Evolutionary conservation across 2,329 filamentous ascomycete species (phyloP), one percentile per base, ranked within the genome.

Genomic region (Metarhizium humberi): DNA sequence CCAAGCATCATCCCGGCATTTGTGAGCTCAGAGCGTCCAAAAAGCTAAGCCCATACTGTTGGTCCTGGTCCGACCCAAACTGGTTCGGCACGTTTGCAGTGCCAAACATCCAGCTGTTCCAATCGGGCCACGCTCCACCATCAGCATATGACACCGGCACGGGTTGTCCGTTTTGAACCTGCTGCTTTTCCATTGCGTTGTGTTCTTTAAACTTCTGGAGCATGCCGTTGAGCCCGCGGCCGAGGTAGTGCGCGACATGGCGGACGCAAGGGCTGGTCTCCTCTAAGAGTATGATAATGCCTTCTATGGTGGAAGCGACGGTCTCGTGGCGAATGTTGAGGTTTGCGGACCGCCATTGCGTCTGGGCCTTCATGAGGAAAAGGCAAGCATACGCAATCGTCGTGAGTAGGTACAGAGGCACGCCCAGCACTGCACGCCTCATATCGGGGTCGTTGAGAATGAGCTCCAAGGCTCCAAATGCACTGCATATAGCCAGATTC

Each of bases 401-500:
- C 2, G 65, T 69, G 25, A 67, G 60, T 6, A 69, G 55, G 48
- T 69, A 69, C 13, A 69, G 57, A 3, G 67, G 67, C 6, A 68
- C 62, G 1, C 67, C 67, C 13, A 68, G 60, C 10, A 69, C 61
- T 0, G 67, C 63, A 3, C 58, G 58, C 16, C 66, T 60, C 63
- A 69, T 66, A 48, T 69, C 65, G 0, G 54, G 48, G 46, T 69
- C 67, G 25, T 67, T 60, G 7, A 69, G 57, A 10, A 69, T 65
- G 40, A 69, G 58, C 7, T 61, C 57, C 29, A 69, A 43, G 0
- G 66, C 67, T 13, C 64, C 64, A 16, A 63, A 64, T 2, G 69
- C 69, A 36, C 67, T 66, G 6, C 65, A 62, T 25, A 69, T 75
- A 69, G 61, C 75, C 66, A 55, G 70, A 67, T 69, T 60, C 70